A percentile compares a stretch with the other conserved stretches of the same genome.
Evolutionary conservation across 257 asterid genomes (phyloP).

Genomic region (Ophiorrhiza pumila): DNA sequence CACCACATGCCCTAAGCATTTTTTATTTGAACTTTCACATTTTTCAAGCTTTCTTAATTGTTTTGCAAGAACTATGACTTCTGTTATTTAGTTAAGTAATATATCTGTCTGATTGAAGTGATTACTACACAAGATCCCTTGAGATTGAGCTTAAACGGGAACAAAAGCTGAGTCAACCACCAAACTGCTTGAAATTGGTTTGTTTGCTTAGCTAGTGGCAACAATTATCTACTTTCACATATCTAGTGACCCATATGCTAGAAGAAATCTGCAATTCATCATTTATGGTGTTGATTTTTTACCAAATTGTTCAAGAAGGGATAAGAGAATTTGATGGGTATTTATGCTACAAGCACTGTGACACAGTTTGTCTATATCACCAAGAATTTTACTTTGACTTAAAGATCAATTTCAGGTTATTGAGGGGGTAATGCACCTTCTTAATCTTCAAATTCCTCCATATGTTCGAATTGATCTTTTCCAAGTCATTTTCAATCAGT

Average conservation of each 20-base stretch:
- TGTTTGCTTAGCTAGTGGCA: background rate
- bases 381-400: background rate
- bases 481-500: slow-evolving; percentile 19
- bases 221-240: no score
- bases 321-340: background rate
- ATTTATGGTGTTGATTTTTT: background rate
- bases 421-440: slow-evolving; percentile 14
- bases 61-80: background rate
- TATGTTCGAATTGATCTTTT: slow-evolving; percentile 21
- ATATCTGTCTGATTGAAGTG: background rate
- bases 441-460: slow-evolving; percentile 20
- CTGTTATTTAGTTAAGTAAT: background rate
- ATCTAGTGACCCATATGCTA: background rate
- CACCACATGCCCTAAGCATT: background rate
- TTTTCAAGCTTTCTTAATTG: no score
- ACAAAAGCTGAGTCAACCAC: background rate
- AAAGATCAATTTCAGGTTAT: slow-evolving; percentile 10
- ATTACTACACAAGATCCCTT: background rate
- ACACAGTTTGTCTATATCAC: background rate
- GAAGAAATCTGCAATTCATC: background rate
- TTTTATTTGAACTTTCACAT: no score
- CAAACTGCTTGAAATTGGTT: background rate
- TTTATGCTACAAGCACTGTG: background rate
- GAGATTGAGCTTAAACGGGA: background rate
- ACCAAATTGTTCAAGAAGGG: background rate